phyloP scores from a whole-genome alignment of 192 early-diverging fungal species.

The Entophlyctis luteolus region DNA sequence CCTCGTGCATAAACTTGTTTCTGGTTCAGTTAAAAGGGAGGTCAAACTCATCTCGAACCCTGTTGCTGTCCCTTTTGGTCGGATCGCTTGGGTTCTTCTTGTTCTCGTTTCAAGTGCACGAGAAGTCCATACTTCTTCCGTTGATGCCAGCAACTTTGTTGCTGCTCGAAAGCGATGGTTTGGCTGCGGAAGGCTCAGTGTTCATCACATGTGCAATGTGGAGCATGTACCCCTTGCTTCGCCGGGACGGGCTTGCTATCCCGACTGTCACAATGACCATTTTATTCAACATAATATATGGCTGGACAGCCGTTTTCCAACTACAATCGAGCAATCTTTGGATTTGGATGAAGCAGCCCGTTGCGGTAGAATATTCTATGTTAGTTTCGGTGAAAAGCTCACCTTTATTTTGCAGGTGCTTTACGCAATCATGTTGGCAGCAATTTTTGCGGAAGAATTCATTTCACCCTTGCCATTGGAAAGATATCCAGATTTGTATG shows the following conservation, averaged over 20 bases:
- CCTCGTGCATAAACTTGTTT: constrained; percentile 67
- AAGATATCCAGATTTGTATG: constrained; percentile 74
- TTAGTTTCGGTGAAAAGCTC: background rate
- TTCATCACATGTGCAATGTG: constrained; percentile 82
- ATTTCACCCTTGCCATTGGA: constrained; percentile 57
- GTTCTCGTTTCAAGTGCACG: constrained; percentile 96
- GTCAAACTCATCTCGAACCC: background rate
- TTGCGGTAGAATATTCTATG: constrained; percentile 27
- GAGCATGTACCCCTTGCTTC: constrained; percentile 85
- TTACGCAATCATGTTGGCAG: constrained; percentile 48
- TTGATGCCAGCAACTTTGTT: constrained; percentile 71
- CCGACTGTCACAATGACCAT: constrained; percentile 66
- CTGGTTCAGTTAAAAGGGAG: background rate
- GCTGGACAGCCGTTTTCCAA: background rate
- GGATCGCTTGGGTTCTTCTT: constrained; percentile 88
- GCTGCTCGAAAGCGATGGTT: constrained; percentile 45
- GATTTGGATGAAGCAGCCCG: background rate
- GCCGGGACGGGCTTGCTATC: constrained; percentile 65
- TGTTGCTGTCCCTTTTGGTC: constrained; percentile 73
- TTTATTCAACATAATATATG: constrained; percentile 45
- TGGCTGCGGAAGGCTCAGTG: constrained; percentile 8
- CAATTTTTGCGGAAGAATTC: constrained; percentile 57
- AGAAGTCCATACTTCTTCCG: constrained; percentile 92
- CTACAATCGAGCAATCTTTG: background rate
- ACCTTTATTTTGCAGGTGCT: constrained; percentile 20